These are phyloP conservation scores for Stephanodiscus minutulus DNA, from an alignment of 108 stramenopile species.

Conservation along the genomic window DNA sequence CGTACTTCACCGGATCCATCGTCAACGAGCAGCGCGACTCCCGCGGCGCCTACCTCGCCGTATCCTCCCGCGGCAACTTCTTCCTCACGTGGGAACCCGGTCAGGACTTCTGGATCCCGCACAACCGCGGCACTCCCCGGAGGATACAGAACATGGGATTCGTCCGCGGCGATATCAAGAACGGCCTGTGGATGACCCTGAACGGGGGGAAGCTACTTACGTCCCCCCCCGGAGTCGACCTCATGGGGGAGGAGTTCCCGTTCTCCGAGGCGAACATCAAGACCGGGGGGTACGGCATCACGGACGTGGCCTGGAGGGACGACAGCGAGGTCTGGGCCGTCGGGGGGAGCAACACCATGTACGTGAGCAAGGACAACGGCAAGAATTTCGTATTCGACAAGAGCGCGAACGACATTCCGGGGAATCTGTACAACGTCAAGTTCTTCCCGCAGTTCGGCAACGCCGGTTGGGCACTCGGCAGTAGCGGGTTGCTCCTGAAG, in stretches of 20 bases:
- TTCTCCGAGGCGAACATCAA: conserved; percentile 92
- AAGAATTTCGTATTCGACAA: conserved; percentile 92
- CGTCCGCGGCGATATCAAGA: conserved; percentile 85
- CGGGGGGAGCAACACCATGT: conserved; percentile 95
- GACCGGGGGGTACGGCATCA: conserved; percentile 97
- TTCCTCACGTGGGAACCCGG: conserved; percentile 97
- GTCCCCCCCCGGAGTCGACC: conserved; percentile 46
- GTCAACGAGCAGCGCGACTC: conserved; percentile 88
- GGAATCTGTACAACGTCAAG: conserved; percentile 96
- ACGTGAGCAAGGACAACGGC: conserved; percentile 89
- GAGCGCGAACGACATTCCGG: conserved; percentile 92
- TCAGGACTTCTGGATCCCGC: conserved; percentile 98
- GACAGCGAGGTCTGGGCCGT: conserved; percentile 95
- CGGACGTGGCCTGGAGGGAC: conserved; percentile 93
- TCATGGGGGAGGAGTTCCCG: conserved; percentile 71
- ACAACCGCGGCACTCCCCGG: conserved; percentile 94
- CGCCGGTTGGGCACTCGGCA: conserved; percentile 92
- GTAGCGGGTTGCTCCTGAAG: conserved; percentile 89
- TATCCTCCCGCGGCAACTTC: conserved; percentile 94
- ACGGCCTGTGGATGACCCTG: conserved; percentile 97
- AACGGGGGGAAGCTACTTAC: conserved; percentile 93
- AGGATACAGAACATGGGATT: conserved; percentile 99
- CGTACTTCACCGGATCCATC: conserved; percentile 93
- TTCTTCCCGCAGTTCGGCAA: conserved; percentile 91
- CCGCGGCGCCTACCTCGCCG: conserved; percentile 88